Conservation (phyloP, 345 rosid genomes). For the Citrus sinensis region DNA sequence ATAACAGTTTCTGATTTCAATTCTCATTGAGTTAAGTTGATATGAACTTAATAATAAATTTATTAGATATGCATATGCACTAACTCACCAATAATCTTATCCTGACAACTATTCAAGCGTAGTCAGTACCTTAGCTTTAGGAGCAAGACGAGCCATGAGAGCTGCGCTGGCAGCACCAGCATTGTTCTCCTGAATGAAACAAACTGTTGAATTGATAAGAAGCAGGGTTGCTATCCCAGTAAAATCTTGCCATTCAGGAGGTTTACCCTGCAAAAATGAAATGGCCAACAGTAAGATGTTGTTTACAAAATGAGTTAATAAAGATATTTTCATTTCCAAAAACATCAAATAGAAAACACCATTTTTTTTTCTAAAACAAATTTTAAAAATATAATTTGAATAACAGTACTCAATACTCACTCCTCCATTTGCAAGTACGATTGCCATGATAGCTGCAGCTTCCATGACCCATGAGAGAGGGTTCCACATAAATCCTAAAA, state of each 20-base stretch:
- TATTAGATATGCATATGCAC: too few species aligned
- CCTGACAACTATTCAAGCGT: too few species aligned
- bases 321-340: too few species aligned
- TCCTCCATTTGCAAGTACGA: constrained; percentile 72
- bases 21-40: too few species aligned
- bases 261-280: constrained; percentile 38
- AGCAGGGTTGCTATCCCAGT: constrained; percentile 56
- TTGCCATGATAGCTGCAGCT: constrained; percentile 72
- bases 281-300: neutral
- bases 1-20: too few species aligned
- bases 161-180: constrained; percentile 66
- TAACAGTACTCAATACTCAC: constrained; percentile 22
- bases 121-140: constrained; percentile 49
- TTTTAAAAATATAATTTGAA: neutral
- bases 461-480: constrained; percentile 81
- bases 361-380: neutral
- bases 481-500: constrained; percentile 71
- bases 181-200: constrained; percentile 61
- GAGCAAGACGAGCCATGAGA: constrained; percentile 65
- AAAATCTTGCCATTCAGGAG: constrained; percentile 73
- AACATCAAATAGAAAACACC: too few species aligned
- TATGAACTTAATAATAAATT: too few species aligned
- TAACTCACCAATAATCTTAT: too few species aligned
- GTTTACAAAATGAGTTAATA: too few species aligned
- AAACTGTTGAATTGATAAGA: constrained; percentile 55